Evolutionary conservation across 345 rosid genomes (phyloP).

Genomic region (Sisymbrium altissimum): DNA sequence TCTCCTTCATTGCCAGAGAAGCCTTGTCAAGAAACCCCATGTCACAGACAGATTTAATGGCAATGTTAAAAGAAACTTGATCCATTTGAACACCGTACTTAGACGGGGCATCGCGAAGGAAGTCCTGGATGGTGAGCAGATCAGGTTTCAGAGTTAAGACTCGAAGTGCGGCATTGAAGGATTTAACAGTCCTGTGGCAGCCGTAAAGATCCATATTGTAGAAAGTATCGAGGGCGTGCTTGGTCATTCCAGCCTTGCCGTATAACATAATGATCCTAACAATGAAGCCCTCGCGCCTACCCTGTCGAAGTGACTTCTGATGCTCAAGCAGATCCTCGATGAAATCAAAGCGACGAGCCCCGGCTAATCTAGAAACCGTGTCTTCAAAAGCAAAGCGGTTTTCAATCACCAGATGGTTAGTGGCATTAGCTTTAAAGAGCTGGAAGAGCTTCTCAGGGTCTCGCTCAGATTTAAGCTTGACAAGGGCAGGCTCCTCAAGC

Average conservation of each 20-base stretch:
- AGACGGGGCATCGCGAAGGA: constrained; percentile 39
- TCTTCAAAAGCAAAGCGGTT: constrained; percentile 72
- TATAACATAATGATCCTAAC: constrained; percentile 79
- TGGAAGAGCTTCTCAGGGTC: constrained; percentile 70
- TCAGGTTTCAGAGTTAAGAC: constrained; percentile 52
- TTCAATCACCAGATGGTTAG: constrained; percentile 57
- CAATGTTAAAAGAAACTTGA: constrained; percentile 52
- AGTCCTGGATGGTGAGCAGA: constrained; percentile 45
- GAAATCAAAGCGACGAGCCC: constrained; percentile 63
- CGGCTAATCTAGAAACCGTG: constrained; percentile 68
- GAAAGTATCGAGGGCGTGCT: constrained; percentile 62
- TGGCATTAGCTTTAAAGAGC: constrained; percentile 67
- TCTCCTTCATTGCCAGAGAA: constrained; percentile 47
- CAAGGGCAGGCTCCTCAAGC: constrained; percentile 60
- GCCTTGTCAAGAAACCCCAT: constrained; percentile 57
- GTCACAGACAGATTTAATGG: constrained; percentile 55
- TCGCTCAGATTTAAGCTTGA: constrained; percentile 70
- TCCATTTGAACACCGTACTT: constrained; percentile 50
- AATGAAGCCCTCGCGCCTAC: constrained; percentile 79
- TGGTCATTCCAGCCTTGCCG: constrained; percentile 75
- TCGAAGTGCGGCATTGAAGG: constrained; percentile 68
- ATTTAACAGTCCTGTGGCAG: constrained; percentile 64
- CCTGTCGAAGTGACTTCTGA: constrained; percentile 74
- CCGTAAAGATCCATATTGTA: constrained; percentile 57
- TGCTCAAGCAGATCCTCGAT: constrained; percentile 79